A percentile compares a stretch with the other conserved stretches of the same genome.
Conservation (phyloP, 768 basidiomycete species). For the Kwoniella dejecticola region DNA sequence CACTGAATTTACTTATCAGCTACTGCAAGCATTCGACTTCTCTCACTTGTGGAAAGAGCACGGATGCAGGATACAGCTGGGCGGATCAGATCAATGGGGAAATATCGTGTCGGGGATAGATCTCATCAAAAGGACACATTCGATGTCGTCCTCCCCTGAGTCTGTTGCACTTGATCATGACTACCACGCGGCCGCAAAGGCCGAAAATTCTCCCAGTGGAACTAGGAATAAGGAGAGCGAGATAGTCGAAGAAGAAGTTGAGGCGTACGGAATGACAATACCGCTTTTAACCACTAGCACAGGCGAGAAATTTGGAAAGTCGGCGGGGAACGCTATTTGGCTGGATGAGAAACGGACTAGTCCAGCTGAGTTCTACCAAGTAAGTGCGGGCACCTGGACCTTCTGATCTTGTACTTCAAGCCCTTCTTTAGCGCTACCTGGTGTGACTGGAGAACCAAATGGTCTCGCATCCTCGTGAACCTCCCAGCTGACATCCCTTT, state of each 20-base stretch:
- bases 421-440: too few relatives aligned
- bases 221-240: too few relatives aligned
- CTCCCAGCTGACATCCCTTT: neutral
- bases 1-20: slow-evolving; percentile 96
- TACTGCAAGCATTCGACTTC: slow-evolving; percentile 96
- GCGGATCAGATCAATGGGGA: slow-evolving; percentile 98
- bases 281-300: slow-evolving; percentile 86
- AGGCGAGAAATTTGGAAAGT: slow-evolving; percentile 97
- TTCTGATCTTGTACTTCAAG: too few relatives aligned
- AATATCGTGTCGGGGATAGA: slow-evolving; percentile 94
- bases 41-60: slow-evolving; percentile 66
- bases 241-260: slow-evolving; percentile 51
- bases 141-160: neutral
- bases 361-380: slow-evolving; percentile 93
- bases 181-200: too few relatives aligned
- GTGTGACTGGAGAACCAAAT: neutral
- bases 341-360: slow-evolving; percentile 76
- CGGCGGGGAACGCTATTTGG: slow-evolving; percentile 93
- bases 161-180: too few relatives aligned
- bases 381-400: too few relatives aligned
- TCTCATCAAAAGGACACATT: slow-evolving; percentile 66
- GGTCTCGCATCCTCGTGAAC: neutral
- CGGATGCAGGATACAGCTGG: slow-evolving; percentile 81
- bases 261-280: slow-evolving; percentile 82
- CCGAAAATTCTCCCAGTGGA: too few relatives aligned